Base-by-base conservation (phyloP, 192 early-diverging fungal genomes). In the Endogone sp. region DNA sequence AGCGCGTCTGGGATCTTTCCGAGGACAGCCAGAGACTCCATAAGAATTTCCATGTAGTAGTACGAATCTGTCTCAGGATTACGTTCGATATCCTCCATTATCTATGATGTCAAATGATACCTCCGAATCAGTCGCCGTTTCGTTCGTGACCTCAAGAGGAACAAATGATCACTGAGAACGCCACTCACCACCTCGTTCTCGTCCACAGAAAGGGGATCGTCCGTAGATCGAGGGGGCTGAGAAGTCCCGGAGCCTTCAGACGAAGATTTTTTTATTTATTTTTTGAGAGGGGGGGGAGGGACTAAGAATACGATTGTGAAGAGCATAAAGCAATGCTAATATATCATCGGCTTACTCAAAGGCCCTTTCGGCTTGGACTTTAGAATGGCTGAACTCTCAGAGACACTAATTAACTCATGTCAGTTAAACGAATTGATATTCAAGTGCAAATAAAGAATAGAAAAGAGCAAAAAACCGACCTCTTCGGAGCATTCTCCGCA, bases 1-100 rank as follows among this genome's bases (percentile, higher is more conserved):
- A 87, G 73, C 1, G 80, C 82, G 63, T 80, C 76, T 29, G 79
- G 84, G 67, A 85, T 74, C 71, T 82, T 79, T 23, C 75, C 79
- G 2, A 93, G 76, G 9, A 85, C 71, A 4, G 81, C 82, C 20
- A 93, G 77, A 24, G 89, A 85, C 69, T 92, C 89, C 37, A 93
- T 76, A 8, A 93, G 75, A 68, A 90, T 91, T 74, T 92, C 92
- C 29, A 93, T 86, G 55, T 91, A 91, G 21, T 86, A 87, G 76
- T 84, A 87, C 23, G 90, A 91, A 62, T 93, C 90, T 0, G 89
- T 85, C 65, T 93, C 92, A 3, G 90, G 88, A 67, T 91, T 88
- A 26, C 82, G 81, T 11, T 90, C 89, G 6, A 81, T 31, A 61
- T 84, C 79, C 77, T 91, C 81, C 65, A 78, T 64, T 61, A 88